These are phyloP conservation scores for Malus asiatica DNA, from an alignment of 306 rosid genomes.

Conservation along the genomic window DNA sequence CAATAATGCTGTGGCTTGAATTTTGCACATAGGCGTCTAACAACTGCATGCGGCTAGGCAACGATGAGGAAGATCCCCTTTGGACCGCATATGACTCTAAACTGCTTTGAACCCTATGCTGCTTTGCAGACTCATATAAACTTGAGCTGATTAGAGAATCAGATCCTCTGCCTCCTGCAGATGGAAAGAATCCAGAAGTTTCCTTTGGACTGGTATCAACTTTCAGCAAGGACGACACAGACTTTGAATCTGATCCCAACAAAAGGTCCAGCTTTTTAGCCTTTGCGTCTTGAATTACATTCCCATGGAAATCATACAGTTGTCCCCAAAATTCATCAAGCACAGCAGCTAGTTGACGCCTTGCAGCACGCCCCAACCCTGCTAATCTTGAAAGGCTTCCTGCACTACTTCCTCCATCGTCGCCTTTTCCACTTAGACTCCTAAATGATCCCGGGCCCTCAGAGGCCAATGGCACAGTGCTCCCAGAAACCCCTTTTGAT, in stretches of 20 bases:
- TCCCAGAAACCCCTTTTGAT: conserved; percentile 42
- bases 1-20: conserved; percentile 32
- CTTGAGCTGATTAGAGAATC: conserved; percentile 35
- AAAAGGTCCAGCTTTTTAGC: conserved; percentile 59
- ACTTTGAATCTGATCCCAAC: conserved; percentile 47
- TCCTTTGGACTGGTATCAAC: conserved; percentile 49
- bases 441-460: conserved; percentile 91
- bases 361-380: conserved; percentile 93
- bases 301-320: conserved; percentile 75
- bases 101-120: conserved; percentile 44
- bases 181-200: conserved; percentile 27
- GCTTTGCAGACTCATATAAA: conserved; percentile 52
- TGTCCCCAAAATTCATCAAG: conserved; percentile 94
- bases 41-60: conserved; percentile 41
- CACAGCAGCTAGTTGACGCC: conserved; percentile 70
- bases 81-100: conserved; percentile 50
- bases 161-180: conserved; percentile 45
- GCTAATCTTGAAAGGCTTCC: conserved; percentile 93
- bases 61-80: conserved; percentile 49
- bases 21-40: conserved; percentile 49
- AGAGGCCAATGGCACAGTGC: conserved; percentile 37
- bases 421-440: conserved; percentile 83
- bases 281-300: conserved; percentile 53
- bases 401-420: conserved; percentile 74
- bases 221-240: conserved; percentile 34